Base-by-base conservation (phyloP, 345 rosid genomes). In the Pistacia integerrima region DNA sequence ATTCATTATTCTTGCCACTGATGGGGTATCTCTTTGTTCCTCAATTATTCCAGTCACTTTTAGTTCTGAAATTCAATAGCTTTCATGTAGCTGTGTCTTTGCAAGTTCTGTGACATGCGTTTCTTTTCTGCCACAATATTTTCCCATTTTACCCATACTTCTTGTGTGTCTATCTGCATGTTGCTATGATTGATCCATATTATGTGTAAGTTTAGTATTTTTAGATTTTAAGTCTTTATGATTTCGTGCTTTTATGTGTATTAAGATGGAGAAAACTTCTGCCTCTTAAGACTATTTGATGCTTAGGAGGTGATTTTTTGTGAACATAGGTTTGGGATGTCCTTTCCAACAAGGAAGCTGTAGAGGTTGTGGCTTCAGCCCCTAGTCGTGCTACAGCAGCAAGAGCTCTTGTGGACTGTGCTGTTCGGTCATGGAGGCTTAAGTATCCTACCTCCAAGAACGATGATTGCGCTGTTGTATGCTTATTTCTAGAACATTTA, bases 381-480 rank as follows among this genome's bases (percentile, higher is more conserved):
- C 98, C 98, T 36, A 85, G 92, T 20, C 87, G 74, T 38, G 78
- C 87, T 41, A 90, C 97, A 76, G 98, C 97, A 35, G 96, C 99
- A 74, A 88, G 98, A 83, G 98, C 99, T 63, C 85, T 95, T 66
- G 97, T 95, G 67, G 98, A 95, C 77, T 88, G 86, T 63, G 99
- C 99, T 1, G 93, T 92, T 72, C 86, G 99, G 57, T 87, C 95
- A 72, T 95, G 99, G 99, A 93, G 87, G 82, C 93, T 93, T 66
- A 93, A 95, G 81, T 95, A 93, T 82, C 99, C 99, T 76, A 92
- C 93, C 74, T 95, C 98, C 35, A 95, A 95, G 83, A 95, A 83
- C 55, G 99, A 95, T 73, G 99, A 95, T 68, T 92, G 98, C 80
- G 94, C 97, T 12, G 99, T 83, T 12, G 93, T 95, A 38, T 93